phyloP scores from a whole-genome alignment of 768 basidiomycete species.

The Tubosaeta brunneosetosa region DNA sequence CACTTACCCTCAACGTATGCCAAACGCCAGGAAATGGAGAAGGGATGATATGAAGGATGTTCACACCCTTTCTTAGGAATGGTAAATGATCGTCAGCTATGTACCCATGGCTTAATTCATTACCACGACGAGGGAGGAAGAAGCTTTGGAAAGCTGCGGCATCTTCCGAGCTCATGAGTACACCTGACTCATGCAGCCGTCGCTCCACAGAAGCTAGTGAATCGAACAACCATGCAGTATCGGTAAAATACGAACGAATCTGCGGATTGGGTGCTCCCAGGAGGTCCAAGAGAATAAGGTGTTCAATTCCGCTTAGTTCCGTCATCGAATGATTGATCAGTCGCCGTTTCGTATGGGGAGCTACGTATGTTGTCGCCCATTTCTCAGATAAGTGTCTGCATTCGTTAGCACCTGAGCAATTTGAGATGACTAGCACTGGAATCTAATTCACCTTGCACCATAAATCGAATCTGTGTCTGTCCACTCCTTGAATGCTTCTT shows the following conservation, averaged over 20 bases:
- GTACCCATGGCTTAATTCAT: constrained; percentile 43
- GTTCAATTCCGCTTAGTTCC: constrained; percentile 76
- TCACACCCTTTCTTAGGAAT: constrained; percentile 79
- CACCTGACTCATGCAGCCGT: constrained; percentile 60
- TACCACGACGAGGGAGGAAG: constrained; percentile 49
- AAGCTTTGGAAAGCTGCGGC: constrained; percentile 52
- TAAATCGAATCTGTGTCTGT: constrained; percentile 88
- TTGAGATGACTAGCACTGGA: background rate
- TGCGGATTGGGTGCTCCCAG: constrained; percentile 72
- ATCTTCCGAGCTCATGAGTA: constrained; percentile 48
- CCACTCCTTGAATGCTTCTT: constrained; percentile 93
- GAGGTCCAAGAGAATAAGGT: constrained; percentile 89
- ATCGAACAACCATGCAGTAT: constrained; percentile 94
- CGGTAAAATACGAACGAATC: constrained; percentile 76
- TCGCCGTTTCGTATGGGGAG: constrained; percentile 57
- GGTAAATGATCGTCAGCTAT: constrained; percentile 95
- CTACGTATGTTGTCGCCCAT: constrained; percentile 70
- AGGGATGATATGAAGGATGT: constrained; percentile 84
- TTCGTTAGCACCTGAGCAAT: background rate
- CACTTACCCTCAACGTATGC: constrained; percentile 71
- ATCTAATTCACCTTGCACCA: constrained; percentile 68
- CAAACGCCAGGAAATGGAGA: constrained; percentile 87
- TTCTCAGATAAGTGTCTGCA: constrained; percentile 80
- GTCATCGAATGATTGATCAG: constrained; percentile 50
- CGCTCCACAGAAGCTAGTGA: constrained; percentile 67